Percentiles rank a stretch among this genome's conserved stretches.
phyloP scores from a whole-genome alignment of 2,329 filamentous ascomycete genomes.

The Stachybotrys chartarum region DNA sequence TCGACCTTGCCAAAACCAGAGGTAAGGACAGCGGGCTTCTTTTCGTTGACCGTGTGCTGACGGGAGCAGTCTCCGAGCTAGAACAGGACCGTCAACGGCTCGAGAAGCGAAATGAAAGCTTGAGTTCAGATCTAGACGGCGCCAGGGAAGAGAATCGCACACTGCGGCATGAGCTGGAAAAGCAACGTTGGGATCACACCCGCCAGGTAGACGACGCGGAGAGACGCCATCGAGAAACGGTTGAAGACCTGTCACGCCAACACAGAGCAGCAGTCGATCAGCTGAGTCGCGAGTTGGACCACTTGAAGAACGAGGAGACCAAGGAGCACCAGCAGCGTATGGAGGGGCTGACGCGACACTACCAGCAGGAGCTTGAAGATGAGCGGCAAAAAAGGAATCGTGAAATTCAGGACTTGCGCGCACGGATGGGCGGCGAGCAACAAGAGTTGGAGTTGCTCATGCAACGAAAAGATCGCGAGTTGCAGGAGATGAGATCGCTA shows the following conservation, averaged over 20 bases:
- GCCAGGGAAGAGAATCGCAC: constrained; percentile 27
- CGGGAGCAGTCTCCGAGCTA: constrained; percentile 35
- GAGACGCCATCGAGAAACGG: constrained; percentile 24
- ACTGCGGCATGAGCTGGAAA: constrained; percentile 27
- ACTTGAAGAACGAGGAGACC: constrained; percentile 34
- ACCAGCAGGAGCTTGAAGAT: constrained; percentile 59
- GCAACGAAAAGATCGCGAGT: constrained; percentile 46
- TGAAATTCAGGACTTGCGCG: constrained; percentile 60
- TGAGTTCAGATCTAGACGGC: constrained; percentile 58
- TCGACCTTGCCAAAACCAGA: constrained; percentile 67
- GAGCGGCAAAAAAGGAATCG: constrained; percentile 49
- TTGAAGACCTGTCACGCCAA: constrained; percentile 27
- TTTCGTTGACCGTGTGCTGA: constrained; percentile 8
- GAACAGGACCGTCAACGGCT: constrained; percentile 40
- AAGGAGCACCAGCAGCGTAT: constrained; percentile 62
- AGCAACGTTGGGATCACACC: constrained; percentile 25
- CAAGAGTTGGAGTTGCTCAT: constrained; percentile 41
- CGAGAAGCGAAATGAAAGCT: constrained; percentile 34
- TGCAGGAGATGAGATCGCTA: constrained; percentile 37
- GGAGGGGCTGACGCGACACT: constrained; percentile 53
- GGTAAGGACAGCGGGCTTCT: constrained; percentile 42
- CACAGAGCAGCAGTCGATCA: constrained; percentile 24
- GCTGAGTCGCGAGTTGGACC: constrained; percentile 37
- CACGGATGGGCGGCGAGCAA: constrained; percentile 42
- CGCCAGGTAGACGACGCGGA: constrained; percentile 48